These are phyloP conservation scores for Symbiodinium pilosum DNA, from an alignment of 73 alveolate species.

Conservation along the genomic window DNA sequence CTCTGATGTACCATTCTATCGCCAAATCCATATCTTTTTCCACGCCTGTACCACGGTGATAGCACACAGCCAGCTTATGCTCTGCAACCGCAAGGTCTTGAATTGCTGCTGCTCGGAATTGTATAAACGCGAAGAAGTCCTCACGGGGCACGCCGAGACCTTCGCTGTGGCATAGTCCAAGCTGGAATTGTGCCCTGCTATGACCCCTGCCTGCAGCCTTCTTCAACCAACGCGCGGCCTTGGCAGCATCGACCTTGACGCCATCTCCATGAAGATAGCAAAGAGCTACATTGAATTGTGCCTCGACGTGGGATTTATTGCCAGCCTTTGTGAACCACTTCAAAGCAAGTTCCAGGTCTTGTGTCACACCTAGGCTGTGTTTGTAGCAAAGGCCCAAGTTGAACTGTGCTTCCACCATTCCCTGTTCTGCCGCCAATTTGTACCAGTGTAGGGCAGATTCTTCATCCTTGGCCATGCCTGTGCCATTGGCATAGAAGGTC, in stretches of 20 bases:
- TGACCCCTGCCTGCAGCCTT: neutral
- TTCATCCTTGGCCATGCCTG: neutral
- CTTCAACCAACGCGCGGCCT: neutral
- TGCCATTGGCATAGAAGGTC: neutral
- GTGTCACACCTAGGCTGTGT: neutral
- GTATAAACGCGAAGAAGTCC: neutral
- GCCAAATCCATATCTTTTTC: neutral
- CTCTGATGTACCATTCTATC: neutral
- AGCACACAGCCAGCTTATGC: neutral
- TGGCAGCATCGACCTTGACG: neutral
- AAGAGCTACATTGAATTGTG: neutral
- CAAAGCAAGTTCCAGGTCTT: neutral
- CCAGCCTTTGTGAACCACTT: neutral
- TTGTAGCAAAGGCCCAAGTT: neutral
- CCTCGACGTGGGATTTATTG: neutral
- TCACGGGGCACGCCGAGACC: constrained; percentile 7
- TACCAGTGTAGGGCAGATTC: neutral
- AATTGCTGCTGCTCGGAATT: neutral
- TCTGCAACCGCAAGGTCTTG: neutral
- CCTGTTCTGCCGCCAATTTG: neutral
- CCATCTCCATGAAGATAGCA: neutral
- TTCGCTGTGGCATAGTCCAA: neutral
- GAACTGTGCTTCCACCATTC: neutral
- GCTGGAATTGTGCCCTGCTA: neutral
- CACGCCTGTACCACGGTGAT: neutral